These are phyloP conservation scores for Peltaster fructicola DNA, from an alignment of 2,329 filamentous ascomycete species.

Conservation along the genomic window DNA sequence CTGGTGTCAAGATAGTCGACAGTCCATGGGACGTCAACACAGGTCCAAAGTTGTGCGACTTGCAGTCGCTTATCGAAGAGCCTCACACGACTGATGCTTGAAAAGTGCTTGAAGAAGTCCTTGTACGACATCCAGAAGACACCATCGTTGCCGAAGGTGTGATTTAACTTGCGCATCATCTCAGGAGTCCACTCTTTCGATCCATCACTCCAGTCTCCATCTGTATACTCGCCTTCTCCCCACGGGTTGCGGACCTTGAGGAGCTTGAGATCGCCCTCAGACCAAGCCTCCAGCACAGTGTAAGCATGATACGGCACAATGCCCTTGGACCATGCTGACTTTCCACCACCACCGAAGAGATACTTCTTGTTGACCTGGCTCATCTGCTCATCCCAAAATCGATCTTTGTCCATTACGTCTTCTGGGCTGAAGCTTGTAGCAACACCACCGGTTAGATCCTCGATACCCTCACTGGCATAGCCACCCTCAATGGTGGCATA, in stretches of 20 bases:
- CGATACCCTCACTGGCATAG: slow-evolving; percentile 45
- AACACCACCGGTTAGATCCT: slow-evolving; percentile 46
- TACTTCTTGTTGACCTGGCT: slow-evolving; percentile 68
- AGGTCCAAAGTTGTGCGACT: slow-evolving; percentile 44
- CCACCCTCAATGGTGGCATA: slow-evolving; percentile 60
- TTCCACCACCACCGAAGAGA: slow-evolving; percentile 48
- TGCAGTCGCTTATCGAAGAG: slow-evolving; percentile 45
- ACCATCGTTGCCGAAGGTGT: slow-evolving; percentile 18
- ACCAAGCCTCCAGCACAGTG: slow-evolving; percentile 36
- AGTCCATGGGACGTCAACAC: slow-evolving; percentile 41
- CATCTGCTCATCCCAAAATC: slow-evolving; percentile 70
- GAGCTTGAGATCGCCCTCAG: slow-evolving; percentile 26
- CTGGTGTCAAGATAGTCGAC: slow-evolving; percentile 43
- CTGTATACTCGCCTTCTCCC: slow-evolving; percentile 69
- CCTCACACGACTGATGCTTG: slow-evolving; percentile 42
- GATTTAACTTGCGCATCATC: slow-evolving; percentile 43
- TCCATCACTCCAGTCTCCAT: slow-evolving; percentile 64
- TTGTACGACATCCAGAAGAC: slow-evolving; percentile 44
- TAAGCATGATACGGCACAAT: slow-evolving; percentile 44
- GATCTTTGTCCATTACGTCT: slow-evolving; percentile 60
- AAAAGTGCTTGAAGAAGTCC: slow-evolving; percentile 40
- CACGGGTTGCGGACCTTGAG: slow-evolving; percentile 51
- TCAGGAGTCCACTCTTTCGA: slow-evolving; percentile 72
- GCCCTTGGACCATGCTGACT: slow-evolving; percentile 24
- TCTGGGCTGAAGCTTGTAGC: slow-evolving; percentile 50